Conservation (phyloP, 2,329 filamentous ascomycete genomes). For the Thielaviopsis euricoi region DNA sequence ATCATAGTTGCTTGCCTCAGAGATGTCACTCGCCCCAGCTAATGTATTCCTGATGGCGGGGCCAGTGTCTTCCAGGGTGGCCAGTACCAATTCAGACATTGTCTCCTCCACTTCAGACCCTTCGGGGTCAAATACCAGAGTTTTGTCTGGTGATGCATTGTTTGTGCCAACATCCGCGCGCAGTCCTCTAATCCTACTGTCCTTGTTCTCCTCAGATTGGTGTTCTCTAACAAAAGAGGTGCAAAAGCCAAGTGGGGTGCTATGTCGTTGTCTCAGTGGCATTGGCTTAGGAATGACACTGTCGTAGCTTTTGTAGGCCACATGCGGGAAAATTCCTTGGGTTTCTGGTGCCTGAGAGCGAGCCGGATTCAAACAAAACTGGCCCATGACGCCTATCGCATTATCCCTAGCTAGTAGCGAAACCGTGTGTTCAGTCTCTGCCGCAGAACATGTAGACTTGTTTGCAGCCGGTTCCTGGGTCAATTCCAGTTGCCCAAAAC, state of each 20-base stretch:
- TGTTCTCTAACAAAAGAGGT: neutral
- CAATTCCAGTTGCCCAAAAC: slow-evolving; percentile 9
- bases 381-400: neutral
- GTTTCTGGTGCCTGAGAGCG: neutral
- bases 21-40: neutral
- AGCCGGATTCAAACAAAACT: neutral
- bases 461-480: neutral
- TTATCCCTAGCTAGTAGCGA: neutral
- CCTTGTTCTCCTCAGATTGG: neutral
- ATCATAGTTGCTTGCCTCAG: neutral
- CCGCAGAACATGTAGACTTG: neutral
- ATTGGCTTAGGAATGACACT: neutral
- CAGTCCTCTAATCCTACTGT: neutral
- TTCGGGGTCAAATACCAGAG: neutral
- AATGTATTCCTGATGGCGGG: neutral
- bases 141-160: neutral
- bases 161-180: neutral
- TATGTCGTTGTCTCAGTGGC: neutral
- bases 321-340: neutral
- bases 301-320: neutral
- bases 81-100: no score
- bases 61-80: neutral
- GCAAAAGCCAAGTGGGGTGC: neutral
- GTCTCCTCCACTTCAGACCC: no score
- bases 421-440: neutral